phyloP scores from a whole-genome alignment of 257 asterid genomes.

The Solanum ossicruentum region DNA sequence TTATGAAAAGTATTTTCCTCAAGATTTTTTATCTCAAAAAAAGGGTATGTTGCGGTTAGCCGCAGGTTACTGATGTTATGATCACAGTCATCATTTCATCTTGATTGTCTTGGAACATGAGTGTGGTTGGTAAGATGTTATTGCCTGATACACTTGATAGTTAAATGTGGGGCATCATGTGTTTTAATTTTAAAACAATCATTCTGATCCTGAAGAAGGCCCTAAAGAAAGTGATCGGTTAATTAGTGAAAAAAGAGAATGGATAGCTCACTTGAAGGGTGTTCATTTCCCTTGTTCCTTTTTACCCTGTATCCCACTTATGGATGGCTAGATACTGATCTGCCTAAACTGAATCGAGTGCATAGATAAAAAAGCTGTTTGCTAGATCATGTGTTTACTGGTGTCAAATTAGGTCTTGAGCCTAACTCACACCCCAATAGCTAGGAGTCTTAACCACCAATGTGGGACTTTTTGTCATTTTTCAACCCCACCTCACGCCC shows the following conservation, averaged over 20 bases:
- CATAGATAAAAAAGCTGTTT: neutral
- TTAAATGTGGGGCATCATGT: neutral
- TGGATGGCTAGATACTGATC: neutral
- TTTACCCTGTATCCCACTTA: neutral
- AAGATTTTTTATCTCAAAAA: neutral
- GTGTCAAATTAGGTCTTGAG: too few species aligned
- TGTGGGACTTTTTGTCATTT: too few species aligned
- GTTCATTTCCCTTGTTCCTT: neutral
- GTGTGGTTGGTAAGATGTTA: neutral
- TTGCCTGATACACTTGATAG: neutral
- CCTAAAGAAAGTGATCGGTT: neutral
- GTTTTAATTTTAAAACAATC: neutral
- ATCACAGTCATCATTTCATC: neutral
- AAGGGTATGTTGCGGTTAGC: neutral
- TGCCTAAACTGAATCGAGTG: neutral
- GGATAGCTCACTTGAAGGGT: neutral
- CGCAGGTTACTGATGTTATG: neutral
- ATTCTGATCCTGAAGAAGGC: neutral
- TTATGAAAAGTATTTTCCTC: neutral
- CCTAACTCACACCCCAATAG: too few species aligned
- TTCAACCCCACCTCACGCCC: too few species aligned
- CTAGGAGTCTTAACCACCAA: too few species aligned
- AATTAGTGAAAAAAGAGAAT: neutral
- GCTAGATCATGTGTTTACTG: neutral
- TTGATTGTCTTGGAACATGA: neutral